phyloP scores from a whole-genome alignment of 2,329 filamentous ascomycete species.

The Calonectria hawksworthii region DNA sequence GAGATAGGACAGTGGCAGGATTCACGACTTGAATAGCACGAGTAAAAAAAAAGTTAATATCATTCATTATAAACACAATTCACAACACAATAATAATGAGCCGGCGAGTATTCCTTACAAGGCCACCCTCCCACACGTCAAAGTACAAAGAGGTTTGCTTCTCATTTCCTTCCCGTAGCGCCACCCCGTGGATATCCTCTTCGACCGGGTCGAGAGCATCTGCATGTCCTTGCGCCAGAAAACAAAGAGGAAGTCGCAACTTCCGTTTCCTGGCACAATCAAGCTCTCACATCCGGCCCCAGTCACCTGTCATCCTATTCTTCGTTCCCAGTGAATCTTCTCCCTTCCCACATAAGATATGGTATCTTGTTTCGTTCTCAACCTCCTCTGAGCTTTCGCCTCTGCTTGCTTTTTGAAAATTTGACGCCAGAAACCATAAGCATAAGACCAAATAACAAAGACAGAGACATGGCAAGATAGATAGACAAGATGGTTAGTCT shows the following conservation, averaged over 20 bases:
- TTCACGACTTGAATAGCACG: no score
- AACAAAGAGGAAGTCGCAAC: slow-evolving; percentile 37
- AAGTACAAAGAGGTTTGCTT: slow-evolving; percentile 44
- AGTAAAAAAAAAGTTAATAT: slow-evolving; percentile 35
- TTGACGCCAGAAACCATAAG: slow-evolving; percentile 28
- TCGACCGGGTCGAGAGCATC: slow-evolving; percentile 29
- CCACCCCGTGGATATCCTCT: slow-evolving; percentile 33
- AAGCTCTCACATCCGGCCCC: slow-evolving; percentile 24
- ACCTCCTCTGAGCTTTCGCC: slow-evolving; percentile 10
- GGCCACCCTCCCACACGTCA: slow-evolving; percentile 37
- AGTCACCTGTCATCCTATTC: slow-evolving; percentile 7
- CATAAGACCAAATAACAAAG: slow-evolving; percentile 23
- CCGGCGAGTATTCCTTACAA: slow-evolving; percentile 41
- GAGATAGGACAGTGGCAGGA: not conserved
- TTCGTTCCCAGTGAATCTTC: not conserved
- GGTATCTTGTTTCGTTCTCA: slow-evolving; percentile 1
- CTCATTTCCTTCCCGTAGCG: slow-evolving; percentile 42
- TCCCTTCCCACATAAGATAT: not conserved
- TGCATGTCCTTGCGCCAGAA: slow-evolving; percentile 41
- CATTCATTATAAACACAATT: slow-evolving; percentile 47
- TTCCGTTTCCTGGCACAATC: slow-evolving; percentile 30
- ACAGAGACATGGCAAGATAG: slow-evolving; percentile 24
- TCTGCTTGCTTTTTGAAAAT: slow-evolving; percentile 29
- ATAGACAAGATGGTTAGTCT: not conserved
- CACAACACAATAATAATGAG: slow-evolving; percentile 40